Conservation (phyloP, 768 basidiomycete species). For the Macrolepiota albuminosa region DNA sequence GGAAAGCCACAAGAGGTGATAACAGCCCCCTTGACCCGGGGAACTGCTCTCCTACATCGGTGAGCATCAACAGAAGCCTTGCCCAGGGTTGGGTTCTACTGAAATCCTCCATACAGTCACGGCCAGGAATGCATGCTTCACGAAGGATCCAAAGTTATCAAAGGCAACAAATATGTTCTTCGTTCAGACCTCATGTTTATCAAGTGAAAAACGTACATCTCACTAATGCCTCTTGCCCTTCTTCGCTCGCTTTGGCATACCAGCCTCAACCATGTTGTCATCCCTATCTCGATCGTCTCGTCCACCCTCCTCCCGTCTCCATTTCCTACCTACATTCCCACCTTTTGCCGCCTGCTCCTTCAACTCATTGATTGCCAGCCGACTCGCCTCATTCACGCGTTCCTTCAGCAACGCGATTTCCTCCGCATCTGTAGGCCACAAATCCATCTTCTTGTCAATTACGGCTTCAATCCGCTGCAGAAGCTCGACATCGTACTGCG, state of each 20-base stretch:
- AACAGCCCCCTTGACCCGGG: constrained; percentile 49
- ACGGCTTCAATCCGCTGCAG: constrained; percentile 93
- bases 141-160: constrained; percentile 59
- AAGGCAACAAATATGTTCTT: constrained; percentile 67
- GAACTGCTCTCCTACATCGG: constrained; percentile 66
- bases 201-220: constrained; percentile 13
- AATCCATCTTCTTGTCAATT: constrained; percentile 86
- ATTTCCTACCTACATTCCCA: constrained; percentile 31
- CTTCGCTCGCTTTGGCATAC: constrained; percentile 68
- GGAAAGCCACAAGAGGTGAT: constrained; percentile 46
- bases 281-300: constrained; percentile 84
- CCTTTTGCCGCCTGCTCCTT: constrained; percentile 62
- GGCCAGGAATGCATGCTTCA: constrained; percentile 70
- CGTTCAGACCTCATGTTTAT: constrained; percentile 70
- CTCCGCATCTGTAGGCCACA: constrained; percentile 83
- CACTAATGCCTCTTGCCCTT: constrained; percentile 39
- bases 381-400: constrained; percentile 82
- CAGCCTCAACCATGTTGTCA: constrained; percentile 89
- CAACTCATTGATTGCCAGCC: constrained; percentile 74
- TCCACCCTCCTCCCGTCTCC: constrained; percentile 39
- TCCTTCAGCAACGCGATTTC: constrained; percentile 85
- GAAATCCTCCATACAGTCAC: constrained; percentile 60
- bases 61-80: constrained; percentile 13
- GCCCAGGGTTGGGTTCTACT: neutral
- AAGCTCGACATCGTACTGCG: constrained; percentile 97